These are phyloP conservation scores for Nitzschia sp. DNA, from an alignment of 108 stramenopile genomes.

Conservation along the genomic window DNA sequence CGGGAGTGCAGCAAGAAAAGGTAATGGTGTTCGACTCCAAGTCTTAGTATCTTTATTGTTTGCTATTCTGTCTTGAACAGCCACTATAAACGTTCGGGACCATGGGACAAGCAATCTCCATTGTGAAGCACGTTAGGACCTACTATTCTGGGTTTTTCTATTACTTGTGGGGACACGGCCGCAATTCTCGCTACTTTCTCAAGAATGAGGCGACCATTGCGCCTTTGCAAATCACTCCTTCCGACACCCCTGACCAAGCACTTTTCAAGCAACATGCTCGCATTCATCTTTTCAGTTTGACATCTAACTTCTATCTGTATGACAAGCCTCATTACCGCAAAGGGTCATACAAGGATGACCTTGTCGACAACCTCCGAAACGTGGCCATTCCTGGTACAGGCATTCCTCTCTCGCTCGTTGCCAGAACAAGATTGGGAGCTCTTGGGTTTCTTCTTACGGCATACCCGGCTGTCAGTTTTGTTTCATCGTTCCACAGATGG, in stretches of 20 bases:
- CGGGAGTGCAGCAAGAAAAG: too few species aligned
- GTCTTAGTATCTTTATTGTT: background rate
- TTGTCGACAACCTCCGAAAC: constrained; percentile 92
- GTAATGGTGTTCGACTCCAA: too few species aligned
- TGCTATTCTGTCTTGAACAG: background rate
- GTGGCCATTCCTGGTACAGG: constrained; percentile 98
- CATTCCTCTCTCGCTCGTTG: constrained; percentile 77
- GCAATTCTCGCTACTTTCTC: constrained; percentile 45
- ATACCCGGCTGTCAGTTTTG: constrained; percentile 73
- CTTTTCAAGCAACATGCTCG: constrained; percentile 79
- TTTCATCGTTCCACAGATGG: constrained; percentile 69
- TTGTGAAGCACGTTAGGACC: constrained; percentile 52
- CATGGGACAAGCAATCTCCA: constrained; percentile 38
- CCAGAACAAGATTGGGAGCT: constrained; percentile 37
- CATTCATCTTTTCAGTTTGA: constrained; percentile 87
- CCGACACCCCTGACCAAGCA: constrained; percentile 34
- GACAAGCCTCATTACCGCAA: constrained; percentile 93
- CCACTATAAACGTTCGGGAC: background rate
- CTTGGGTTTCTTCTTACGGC: constrained; percentile 65
- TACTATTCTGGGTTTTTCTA: constrained; percentile 77
- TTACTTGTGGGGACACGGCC: constrained; percentile 65
- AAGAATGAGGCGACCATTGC: constrained; percentile 43
- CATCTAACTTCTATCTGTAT: constrained; percentile 90
- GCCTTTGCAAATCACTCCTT: constrained; percentile 28
- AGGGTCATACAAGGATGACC: constrained; percentile 78